Conservation (phyloP, 805 yeast genomes). For the Suhomyces emberorum region DNA sequence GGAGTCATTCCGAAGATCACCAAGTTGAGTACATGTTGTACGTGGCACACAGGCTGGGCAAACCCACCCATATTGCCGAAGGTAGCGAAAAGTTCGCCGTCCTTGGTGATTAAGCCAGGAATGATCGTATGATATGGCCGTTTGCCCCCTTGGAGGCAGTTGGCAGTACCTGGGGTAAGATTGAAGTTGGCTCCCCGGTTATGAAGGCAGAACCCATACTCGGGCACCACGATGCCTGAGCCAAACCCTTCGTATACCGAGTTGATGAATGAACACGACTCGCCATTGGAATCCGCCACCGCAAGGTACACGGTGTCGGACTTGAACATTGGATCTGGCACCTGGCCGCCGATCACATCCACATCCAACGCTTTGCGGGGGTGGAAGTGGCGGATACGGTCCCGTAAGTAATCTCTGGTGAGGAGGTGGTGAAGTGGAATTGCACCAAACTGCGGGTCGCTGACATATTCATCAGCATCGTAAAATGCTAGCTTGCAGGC, state of each 20-base stretch:
- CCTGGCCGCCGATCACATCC: slow-evolving; percentile 43
- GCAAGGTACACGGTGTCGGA: slow-evolving; percentile 74
- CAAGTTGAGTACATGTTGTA: slow-evolving; percentile 71
- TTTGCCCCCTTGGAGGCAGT: slow-evolving; percentile 64
- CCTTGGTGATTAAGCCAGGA: slow-evolving; percentile 73
- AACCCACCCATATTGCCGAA: slow-evolving; percentile 86
- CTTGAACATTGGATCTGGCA: slow-evolving; percentile 55
- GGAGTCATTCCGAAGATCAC: slow-evolving; percentile 60
- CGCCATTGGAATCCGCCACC: slow-evolving; percentile 64
- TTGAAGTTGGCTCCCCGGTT: slow-evolving; percentile 78
- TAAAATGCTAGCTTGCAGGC: slow-evolving; percentile 68
- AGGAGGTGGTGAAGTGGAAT: slow-evolving; percentile 43
- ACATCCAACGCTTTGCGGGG: slow-evolving; percentile 40
- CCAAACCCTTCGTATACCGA: slow-evolving; percentile 72
- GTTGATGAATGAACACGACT: slow-evolving; percentile 78
- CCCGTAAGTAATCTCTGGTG: slow-evolving; percentile 45
- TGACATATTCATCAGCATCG: slow-evolving; percentile 71
- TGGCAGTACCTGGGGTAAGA: slow-evolving; percentile 52
- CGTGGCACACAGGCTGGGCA: slow-evolving; percentile 84
- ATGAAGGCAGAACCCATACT: slow-evolving; percentile 65
- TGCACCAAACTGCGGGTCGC: slow-evolving; percentile 51
- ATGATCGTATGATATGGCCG: slow-evolving; percentile 82
- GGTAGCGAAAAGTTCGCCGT: slow-evolving; percentile 54
- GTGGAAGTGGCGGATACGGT: slow-evolving; percentile 48
- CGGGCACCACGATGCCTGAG: slow-evolving; percentile 62